Percentiles rank a stretch among this genome's conserved stretches.
phyloP scores from a whole-genome alignment of 2,329 filamentous ascomycete genomes.

The Pseudodiploospora longispora region DNA sequence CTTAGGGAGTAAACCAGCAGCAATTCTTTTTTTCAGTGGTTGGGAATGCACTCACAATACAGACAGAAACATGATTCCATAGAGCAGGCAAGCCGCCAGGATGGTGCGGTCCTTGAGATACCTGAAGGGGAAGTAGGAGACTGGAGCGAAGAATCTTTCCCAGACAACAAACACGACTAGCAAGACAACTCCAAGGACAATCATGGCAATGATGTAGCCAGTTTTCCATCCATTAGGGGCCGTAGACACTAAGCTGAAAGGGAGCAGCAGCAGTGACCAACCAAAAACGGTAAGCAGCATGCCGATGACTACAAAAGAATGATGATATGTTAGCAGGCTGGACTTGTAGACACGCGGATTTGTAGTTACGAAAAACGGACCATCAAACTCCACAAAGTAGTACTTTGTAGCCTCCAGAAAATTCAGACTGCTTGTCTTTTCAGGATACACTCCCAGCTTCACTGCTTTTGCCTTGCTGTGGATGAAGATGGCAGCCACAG shows the following conservation, averaged over 20 bases:
- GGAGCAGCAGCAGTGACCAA: constrained; percentile 48
- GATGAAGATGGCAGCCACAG: constrained; percentile 46
- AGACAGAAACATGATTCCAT: not conserved
- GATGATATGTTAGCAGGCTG: not conserved
- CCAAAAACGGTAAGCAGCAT: constrained; percentile 42
- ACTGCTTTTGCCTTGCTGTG: constrained; percentile 46
- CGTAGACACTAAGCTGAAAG: constrained; percentile 38
- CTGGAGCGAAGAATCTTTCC: constrained; percentile 44
- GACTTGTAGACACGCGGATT: too few relatives aligned
- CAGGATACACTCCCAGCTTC: constrained; percentile 33
- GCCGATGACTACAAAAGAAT: constrained; percentile 38
- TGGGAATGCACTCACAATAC: not conserved
- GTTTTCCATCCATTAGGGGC: constrained; percentile 33
- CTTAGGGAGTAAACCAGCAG: too few relatives aligned
- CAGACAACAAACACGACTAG: constrained; percentile 38
- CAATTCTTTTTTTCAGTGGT: too few relatives aligned
- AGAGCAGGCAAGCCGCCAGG: constrained; percentile 1
- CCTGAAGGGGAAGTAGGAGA: constrained; percentile 42
- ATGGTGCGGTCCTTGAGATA: constrained; percentile 32
- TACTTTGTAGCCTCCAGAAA: constrained; percentile 35
- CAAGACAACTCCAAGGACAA: constrained; percentile 44
- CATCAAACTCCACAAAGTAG: constrained; percentile 53
- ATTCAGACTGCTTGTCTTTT: not conserved
- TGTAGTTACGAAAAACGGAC: constrained; percentile 15
- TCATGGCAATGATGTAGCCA: constrained; percentile 39